Base-by-base conservation (phyloP, 2,329 filamentous ascomycete species). In the Geosmithia flava region DNA sequence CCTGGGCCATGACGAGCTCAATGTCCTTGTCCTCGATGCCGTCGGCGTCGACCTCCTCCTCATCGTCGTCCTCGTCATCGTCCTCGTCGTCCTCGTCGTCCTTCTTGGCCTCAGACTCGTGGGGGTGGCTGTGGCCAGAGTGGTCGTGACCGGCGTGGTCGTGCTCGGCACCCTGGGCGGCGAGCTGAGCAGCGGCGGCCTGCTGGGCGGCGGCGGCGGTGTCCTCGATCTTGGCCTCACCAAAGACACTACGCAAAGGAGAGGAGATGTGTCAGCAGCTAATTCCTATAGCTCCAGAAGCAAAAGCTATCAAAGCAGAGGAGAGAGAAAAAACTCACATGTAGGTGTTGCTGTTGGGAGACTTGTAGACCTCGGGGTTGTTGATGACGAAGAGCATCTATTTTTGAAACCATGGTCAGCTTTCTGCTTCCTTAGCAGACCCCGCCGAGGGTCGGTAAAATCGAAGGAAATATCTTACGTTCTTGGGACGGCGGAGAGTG, bases 211-310 rank as follows among this genome's bases (percentile, higher is more conserved):
- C 87, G 62, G 93, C 94, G 84, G 97, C 98, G 64, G 97, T 80
- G 72, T 98, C 94, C 81, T 98, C 93, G 58, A 98, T 97, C 87
- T 98, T 98, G 67, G 94, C 93, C 80, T 98, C 94, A 70, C 93
- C 93, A 68, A 98, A 98, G 71, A 97, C 94, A 74, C 91, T 96
- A 59, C 13, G 11, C 11, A 13, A 11, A 13, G n/a, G n/a, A n/a
- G 11, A 37, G 10, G 8, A 37, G 33, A 37, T 7, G 11, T 8
- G 33, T 37, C 33, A 37, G 33, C 33, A 13, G 33, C 37, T 45
- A 20, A 42, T 17, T 13, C 27, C 27, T 17, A 37, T 11, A 20
- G 27, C 23, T 45, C 17, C 17, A 37, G 15, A 11, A 3, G 13
- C 15, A 42, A 16, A 39, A 1, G 27, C 40, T 37, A n/a, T 44